Percentiles rank a stretch among this genome's conserved stretches.
Conservation (phyloP, 495 filamentous ascomycete genomes). For the Penicillium taxi region DNA sequence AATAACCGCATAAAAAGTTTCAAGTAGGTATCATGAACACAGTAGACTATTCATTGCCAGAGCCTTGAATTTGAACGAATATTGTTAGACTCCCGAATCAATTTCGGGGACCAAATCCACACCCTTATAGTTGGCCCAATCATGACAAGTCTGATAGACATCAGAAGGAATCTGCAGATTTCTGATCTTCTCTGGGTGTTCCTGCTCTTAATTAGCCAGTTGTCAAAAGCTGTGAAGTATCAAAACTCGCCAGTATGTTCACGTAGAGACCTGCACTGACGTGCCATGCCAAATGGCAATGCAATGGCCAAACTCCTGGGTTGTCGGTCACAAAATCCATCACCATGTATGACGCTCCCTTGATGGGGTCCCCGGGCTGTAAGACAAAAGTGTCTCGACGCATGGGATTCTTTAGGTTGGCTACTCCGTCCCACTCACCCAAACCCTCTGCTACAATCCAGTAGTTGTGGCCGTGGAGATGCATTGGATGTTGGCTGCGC, state of each 20-base stretch:
- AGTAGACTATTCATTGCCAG: too few relatives aligned
- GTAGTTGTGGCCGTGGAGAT: slow-evolving; percentile 1
- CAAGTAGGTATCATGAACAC: too few relatives aligned
- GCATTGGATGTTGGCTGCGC: not conserved
- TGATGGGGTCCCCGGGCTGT: too few relatives aligned
- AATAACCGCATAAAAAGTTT: too few relatives aligned
- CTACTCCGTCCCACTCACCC: not conserved
- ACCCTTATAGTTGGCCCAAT: not conserved
- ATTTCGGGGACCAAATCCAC: not conserved
- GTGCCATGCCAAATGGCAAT: not conserved
- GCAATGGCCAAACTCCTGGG: not conserved
- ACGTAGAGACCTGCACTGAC: too few relatives aligned
- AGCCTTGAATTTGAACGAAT: too few relatives aligned
- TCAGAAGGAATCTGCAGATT: not conserved
- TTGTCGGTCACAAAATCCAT: too few relatives aligned
- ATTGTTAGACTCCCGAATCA: not conserved
- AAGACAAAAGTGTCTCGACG: not conserved
- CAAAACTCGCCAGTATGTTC: too few relatives aligned
- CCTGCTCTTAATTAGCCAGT: too few relatives aligned
- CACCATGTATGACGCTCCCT: too few relatives aligned
- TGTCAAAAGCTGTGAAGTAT: too few relatives aligned
- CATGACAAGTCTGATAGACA: not conserved
- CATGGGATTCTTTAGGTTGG: not conserved
- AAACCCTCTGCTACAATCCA: not conserved
- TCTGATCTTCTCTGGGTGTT: too few relatives aligned